A percentile compares a stretch with the other conserved stretches of the same genome.
These are phyloP conservation scores for Agrocybe praecox DNA, from an alignment of 768 basidiomycete genomes.

Conservation along the genomic window DNA sequence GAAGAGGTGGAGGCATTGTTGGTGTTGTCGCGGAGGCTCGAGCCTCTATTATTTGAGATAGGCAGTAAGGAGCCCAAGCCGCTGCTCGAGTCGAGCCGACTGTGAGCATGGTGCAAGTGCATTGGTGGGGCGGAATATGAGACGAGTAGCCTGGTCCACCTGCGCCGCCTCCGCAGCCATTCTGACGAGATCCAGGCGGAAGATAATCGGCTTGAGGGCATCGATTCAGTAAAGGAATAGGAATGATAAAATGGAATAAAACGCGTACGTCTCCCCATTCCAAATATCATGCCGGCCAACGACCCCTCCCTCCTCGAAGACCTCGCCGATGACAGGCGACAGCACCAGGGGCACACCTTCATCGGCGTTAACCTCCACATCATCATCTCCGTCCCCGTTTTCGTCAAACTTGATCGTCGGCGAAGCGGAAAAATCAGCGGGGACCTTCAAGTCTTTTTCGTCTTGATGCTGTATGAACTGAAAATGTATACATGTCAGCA, in stretches of 20 bases:
- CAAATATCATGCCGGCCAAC: background rate
- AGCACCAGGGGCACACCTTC: conserved; percentile 10
- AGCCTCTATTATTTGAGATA: conserved; percentile 21
- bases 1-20: background rate
- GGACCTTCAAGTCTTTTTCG: conserved; percentile 37
- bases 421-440: conserved; percentile 32
- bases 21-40: conserved; percentile 14
- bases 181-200: conserved; percentile 19
- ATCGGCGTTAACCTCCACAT: conserved; percentile 31
- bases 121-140: conserved; percentile 15
- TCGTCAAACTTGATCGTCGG: conserved; percentile 28
- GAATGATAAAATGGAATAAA: background rate
- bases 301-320: background rate
- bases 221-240: background rate
- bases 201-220: conserved; percentile 12
- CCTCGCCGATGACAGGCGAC: background rate
- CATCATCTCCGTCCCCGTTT: conserved; percentile 26
- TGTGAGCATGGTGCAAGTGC: conserved; percentile 1
- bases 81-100: conserved; percentile 3
- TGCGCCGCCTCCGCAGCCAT: background rate
- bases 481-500: background rate
- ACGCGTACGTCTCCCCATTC: conserved; percentile 6
- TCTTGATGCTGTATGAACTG: conserved; percentile 31
- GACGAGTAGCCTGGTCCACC: conserved; percentile 8
- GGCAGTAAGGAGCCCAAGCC: conserved; percentile 15